Evolutionary conservation across 257 asterid genomes (phyloP), one percentile per base, ranked within the genome.

Genomic region (Agastache rugosa): DNA sequence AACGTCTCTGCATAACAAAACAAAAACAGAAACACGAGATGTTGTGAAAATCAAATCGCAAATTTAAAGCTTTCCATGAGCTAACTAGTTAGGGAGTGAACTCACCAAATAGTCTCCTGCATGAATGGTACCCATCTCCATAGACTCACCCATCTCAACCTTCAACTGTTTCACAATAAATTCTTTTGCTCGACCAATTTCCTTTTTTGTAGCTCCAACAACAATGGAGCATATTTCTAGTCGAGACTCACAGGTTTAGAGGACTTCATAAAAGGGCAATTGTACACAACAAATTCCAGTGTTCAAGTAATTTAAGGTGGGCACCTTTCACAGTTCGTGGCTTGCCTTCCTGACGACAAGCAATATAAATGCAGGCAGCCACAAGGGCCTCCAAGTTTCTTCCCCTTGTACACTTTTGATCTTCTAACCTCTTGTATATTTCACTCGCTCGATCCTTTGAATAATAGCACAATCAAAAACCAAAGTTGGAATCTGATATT

Each of bases 271-370:
- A 75, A 29, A 25, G 69, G 69, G 48, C 22, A 78, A 77, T 71
- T 63, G 67, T 62, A 75, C 81, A 79, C 69, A 72, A 78, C 25
- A 69, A 73, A 60, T 64, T 78, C 69, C 79, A 50, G 73, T 59
- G 81, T 67, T 70, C 76, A 82, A 83, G 68, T 66, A 29, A 81
- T 67, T 34, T 60, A 78, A 58, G 80, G 77, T 78, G 23, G 71
- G 80, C 89, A 92, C 98, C 98, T 88, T 92, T 92, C 67, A 90
- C 94, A 63, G 97, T 92, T 60, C 97, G 96, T 4, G 97, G 92
- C 79, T 88, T 92, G 81, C 92, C 88, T 81, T 92, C 97, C 66
- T 90, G 96, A 51, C 96, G 85, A 76, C 97, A 92, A 58, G 97
- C 97, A 77, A 92, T 92, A 69, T 88, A 92, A 79, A 92, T 90